phyloP scores from a whole-genome alignment of 495 filamentous ascomycete genomes.

The Letharia columbiana region DNA sequence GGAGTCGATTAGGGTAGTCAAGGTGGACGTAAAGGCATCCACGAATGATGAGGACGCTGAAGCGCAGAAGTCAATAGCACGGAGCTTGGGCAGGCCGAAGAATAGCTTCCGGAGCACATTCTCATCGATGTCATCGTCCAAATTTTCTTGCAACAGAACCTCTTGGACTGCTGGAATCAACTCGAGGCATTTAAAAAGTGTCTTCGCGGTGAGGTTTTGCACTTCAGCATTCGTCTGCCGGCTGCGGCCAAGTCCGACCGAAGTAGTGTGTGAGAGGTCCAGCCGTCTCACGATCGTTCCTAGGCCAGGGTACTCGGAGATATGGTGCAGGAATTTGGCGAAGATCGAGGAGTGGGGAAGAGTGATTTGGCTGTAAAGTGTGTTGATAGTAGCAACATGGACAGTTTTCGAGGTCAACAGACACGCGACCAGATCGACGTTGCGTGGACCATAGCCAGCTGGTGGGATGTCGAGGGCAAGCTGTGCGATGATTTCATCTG shows the following conservation, averaged over 20 bases:
- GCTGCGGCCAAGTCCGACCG: constrained; percentile 69
- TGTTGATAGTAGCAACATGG: constrained; percentile 65
- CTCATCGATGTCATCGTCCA: constrained; percentile 67
- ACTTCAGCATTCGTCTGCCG: constrained; percentile 72
- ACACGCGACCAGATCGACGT: constrained; percentile 72
- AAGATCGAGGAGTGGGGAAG: constrained; percentile 83
- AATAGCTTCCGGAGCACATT: constrained; percentile 65
- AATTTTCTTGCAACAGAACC: constrained; percentile 73
- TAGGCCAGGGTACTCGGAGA: constrained; percentile 58
- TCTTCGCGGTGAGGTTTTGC: constrained; percentile 70
- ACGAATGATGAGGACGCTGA: constrained; percentile 65
- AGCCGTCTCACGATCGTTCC: constrained; percentile 73
- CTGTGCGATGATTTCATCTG: constrained; percentile 69
- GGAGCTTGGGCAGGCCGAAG: constrained; percentile 54
- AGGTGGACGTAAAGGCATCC: constrained; percentile 45
- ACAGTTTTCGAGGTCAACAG: constrained; percentile 67
- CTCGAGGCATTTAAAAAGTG: constrained; percentile 65
- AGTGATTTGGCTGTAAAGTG: constrained; percentile 75
- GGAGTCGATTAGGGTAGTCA: constrained; percentile 35
- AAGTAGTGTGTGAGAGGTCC: constrained; percentile 86
- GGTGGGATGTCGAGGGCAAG: constrained; percentile 69
- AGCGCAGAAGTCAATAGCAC: constrained; percentile 72
- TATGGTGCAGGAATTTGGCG: constrained; percentile 69
- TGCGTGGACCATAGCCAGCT: constrained; percentile 68
- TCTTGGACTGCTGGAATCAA: constrained; percentile 71